phyloP scores from a whole-genome alignment of 2,329 filamentous ascomycete genomes.

The Colletotrichum sp. region DNA sequence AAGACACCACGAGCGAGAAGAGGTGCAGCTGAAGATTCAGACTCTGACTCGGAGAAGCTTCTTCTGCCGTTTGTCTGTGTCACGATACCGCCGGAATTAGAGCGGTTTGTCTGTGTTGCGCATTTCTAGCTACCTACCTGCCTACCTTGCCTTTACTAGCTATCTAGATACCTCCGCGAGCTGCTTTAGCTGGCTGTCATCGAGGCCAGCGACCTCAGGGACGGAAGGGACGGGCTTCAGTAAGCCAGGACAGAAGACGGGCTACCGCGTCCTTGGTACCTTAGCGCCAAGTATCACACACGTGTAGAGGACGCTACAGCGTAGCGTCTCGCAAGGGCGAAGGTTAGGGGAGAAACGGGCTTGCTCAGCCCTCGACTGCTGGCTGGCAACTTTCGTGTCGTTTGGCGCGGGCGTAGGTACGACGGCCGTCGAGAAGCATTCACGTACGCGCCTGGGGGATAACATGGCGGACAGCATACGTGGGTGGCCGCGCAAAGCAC shows the following conservation, averaged over 20 bases:
- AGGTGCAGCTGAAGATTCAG: background rate
- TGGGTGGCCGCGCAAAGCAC: background rate
- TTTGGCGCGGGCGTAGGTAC: background rate
- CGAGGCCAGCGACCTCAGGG: background rate
- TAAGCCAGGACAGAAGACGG: background rate
- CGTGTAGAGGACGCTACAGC: conserved; percentile 5
- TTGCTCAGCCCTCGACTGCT: conserved; percentile 3
- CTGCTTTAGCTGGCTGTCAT: background rate
- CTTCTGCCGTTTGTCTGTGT: background rate
- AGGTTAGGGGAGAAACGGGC: conserved; percentile 5
- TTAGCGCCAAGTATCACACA: conserved; percentile 17
- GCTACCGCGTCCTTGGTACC: background rate
- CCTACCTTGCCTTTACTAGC: background rate
- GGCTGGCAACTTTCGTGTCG: background rate
- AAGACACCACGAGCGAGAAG: background rate
- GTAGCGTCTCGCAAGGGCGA: conserved; percentile 13
- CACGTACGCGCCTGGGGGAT: background rate
- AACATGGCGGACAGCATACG: background rate
- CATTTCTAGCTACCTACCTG: background rate
- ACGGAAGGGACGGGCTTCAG: background rate
- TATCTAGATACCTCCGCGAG: background rate
- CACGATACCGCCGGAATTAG: background rate
- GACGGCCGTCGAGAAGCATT: background rate
- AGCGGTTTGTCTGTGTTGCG: background rate
- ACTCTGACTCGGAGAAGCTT: background rate